phyloP scores from a whole-genome alignment of 106 monocot species.

The Dactylorhiza incarnata region DNA sequence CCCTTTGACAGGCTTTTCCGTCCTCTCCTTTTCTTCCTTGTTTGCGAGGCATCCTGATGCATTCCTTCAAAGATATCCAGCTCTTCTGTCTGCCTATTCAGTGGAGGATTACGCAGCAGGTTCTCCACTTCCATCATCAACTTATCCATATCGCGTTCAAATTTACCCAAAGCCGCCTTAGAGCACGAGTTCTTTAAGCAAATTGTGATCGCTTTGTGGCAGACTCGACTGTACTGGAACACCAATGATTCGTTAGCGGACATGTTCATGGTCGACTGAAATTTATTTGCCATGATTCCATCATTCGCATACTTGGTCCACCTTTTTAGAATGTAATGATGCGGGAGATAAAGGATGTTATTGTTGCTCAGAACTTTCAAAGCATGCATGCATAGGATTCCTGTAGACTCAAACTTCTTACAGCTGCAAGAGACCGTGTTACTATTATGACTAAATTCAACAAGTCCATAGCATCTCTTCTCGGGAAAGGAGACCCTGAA shows the following conservation, averaged over 20 bases:
- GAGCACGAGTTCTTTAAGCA: conserved; percentile 45
- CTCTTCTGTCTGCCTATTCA: conserved; percentile 14
- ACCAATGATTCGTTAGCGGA: conserved; percentile 22
- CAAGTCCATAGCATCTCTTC: conserved; percentile 19
- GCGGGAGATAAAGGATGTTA: conserved; percentile 34
- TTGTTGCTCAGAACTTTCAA: conserved; percentile 33
- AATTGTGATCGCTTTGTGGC: conserved; percentile 34
- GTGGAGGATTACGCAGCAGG: conserved; percentile 24
- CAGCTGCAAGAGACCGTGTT: conserved; percentile 28
- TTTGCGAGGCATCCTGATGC: conserved; percentile 7
- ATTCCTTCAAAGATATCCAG: conserved; percentile 11
- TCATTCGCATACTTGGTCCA: conserved; percentile 46
- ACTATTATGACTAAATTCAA: conserved; percentile 22
- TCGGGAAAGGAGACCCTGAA: conserved; percentile 29
- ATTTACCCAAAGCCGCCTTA: conserved; percentile 27
- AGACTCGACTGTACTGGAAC: conserved; percentile 26
- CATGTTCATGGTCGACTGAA: conserved; percentile 8
- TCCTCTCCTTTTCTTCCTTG: conserved; percentile 21
- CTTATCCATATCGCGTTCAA: conserved; percentile 34
- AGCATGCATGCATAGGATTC: conserved; percentile 41
- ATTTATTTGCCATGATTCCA: conserved; percentile 20
- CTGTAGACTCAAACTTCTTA: conserved; percentile 30
- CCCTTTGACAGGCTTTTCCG: conserved; percentile 23
- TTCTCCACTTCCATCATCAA: conserved; percentile 35
- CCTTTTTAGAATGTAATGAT: conserved; percentile 32